Evolutionary conservation across 768 basidiomycete genomes (phyloP).

Genomic region (Trichaptum fuscoviolaceum): DNA sequence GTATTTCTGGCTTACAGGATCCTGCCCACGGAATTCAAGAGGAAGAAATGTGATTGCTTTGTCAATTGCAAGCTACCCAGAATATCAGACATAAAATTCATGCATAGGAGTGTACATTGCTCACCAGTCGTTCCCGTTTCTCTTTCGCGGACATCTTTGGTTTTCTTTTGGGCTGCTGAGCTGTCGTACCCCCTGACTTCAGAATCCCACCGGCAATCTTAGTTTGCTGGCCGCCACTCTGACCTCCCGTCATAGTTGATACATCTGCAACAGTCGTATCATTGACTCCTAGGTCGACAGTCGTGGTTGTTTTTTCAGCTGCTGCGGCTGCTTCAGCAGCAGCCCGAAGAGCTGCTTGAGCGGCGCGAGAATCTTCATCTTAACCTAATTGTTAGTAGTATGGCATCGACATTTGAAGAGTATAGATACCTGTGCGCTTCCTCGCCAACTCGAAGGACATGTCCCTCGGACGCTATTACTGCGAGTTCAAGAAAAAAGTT

Average conservation of each 20-base stretch:
- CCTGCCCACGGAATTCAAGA: constrained; percentile 85
- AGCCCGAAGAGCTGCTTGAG: constrained; percentile 47
- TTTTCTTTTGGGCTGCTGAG: constrained; percentile 39
- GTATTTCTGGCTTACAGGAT: constrained; percentile 55
- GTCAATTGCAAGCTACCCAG: constrained; percentile 54
- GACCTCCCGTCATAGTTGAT: background rate
- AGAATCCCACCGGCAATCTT: background rate
- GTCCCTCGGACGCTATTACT: constrained; percentile 50
- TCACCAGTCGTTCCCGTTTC: constrained; percentile 75
- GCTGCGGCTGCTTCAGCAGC: constrained; percentile 31
- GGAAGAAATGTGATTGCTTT: constrained; percentile 72
- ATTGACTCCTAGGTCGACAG: constrained; percentile 1
- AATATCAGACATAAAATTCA: background rate
- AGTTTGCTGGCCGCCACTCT: constrained; percentile 3
- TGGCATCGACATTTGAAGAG: background rate
- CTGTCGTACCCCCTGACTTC: constrained; percentile 32
- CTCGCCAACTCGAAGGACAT: constrained; percentile 55
- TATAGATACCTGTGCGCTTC: constrained; percentile 50
- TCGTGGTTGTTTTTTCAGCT: constrained; percentile 22
- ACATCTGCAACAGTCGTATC: constrained; percentile 9
- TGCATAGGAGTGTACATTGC: constrained; percentile 15
- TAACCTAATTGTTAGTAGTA: constrained; percentile 7
- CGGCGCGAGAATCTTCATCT: constrained; percentile 60
- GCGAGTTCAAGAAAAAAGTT: background rate
- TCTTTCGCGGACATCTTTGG: constrained; percentile 70